Evolutionary conservation across 148 eudicot species (phyloP).

Genomic region (Rhododendron simsii): DNA sequence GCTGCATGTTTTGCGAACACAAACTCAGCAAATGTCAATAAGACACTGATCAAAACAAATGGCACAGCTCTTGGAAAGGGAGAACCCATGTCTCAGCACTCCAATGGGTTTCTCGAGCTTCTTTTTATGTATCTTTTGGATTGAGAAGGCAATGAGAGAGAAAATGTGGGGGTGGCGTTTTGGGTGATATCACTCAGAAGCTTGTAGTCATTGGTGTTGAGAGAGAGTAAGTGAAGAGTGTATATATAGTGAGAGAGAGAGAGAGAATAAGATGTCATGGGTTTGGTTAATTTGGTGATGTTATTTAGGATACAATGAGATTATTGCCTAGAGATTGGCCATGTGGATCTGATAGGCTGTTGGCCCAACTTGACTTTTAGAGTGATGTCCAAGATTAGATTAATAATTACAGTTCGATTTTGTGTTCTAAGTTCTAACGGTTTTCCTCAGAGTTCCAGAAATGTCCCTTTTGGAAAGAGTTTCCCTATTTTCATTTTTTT

Average conservation of each 20-base stretch:
- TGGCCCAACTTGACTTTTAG: conserved; percentile 10
- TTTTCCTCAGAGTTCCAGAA: background rate
- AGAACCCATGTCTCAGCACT: background rate
- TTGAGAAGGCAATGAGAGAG: background rate
- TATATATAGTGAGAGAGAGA: background rate
- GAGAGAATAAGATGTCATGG: background rate
- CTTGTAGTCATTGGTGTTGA: background rate
- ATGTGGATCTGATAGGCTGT: background rate
- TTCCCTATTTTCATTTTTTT: background rate
- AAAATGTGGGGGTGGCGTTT: background rate
- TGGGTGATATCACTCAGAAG: background rate
- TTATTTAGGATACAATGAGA: background rate
- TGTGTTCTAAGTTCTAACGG: background rate
- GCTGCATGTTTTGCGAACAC: conserved; percentile 4
- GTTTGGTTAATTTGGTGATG: conserved; percentile 11
- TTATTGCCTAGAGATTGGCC: background rate
- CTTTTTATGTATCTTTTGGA: background rate
- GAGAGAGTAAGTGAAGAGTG: background rate
- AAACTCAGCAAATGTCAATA: background rate
- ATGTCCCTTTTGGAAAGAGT: background rate
- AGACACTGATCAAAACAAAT: background rate
- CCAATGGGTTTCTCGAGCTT: background rate
- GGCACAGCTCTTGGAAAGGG: background rate
- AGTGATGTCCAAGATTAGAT: conserved; percentile 4
- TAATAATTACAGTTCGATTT: background rate